Percentiles rank a stretch among this genome's conserved stretches.
phyloP scores from a whole-genome alignment of 176 grass and related monocot genomes.

The Carex parvula region DNA sequence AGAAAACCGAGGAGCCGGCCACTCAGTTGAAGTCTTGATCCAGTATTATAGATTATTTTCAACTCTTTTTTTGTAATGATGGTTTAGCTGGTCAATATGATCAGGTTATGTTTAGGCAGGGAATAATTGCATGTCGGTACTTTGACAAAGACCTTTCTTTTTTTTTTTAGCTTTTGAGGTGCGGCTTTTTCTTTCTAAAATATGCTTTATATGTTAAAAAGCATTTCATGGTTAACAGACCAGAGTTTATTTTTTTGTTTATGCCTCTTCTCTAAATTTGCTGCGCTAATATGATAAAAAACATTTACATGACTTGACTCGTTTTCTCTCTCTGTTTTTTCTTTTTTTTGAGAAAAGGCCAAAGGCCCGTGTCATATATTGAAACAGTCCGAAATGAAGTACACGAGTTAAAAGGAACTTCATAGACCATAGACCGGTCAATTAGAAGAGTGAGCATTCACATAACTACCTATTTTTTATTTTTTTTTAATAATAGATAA shows the following conservation, averaged over 20 bases:
- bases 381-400: no score
- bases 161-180: not conserved
- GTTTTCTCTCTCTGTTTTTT: no score
- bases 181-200: not conserved
- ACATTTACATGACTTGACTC: not conserved
- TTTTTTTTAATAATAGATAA: no score
- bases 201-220: not conserved
- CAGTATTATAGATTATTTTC: conserved; percentile 1
- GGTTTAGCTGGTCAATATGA: not conserved
- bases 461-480: no score
- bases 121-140: conserved; percentile 12
- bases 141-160: conserved; percentile 3
- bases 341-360: no score
- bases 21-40: conserved; percentile 62
- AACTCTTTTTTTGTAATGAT: not conserved
- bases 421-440: no score
- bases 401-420: no score
- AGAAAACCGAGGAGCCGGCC: conserved; percentile 30
- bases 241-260: conserved; percentile 1
- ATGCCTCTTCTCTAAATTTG: not conserved
- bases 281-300: not conserved
- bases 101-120: conserved; percentile 19
- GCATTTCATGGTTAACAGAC: conserved; percentile 4
- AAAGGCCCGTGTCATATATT: no score
- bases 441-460: no score